Conservation (phyloP, 495 filamentous ascomycete genomes). For the Penicillium turbatum region DNA sequence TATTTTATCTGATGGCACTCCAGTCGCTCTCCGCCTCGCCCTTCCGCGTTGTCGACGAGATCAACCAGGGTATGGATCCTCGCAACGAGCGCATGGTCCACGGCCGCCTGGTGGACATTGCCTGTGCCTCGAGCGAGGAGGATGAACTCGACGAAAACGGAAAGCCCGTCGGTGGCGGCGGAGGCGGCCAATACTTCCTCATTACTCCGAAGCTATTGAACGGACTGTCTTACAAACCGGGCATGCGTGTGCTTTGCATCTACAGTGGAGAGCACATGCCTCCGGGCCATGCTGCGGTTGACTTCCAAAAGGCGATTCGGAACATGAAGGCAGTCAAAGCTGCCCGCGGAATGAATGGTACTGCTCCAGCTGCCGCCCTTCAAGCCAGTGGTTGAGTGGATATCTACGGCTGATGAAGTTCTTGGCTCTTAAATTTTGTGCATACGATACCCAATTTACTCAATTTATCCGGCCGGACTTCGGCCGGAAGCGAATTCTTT, state of each 20-base stretch:
- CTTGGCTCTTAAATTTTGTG: not conserved
- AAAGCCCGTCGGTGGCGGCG: conserved; percentile 26
- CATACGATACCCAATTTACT: conserved; percentile 10
- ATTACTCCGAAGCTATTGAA: conserved; percentile 96
- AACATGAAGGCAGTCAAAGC: conserved; percentile 28
- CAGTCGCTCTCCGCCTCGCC: conserved; percentile 90
- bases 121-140: conserved; percentile 49
- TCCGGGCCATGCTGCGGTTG: conserved; percentile 33
- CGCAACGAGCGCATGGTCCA: conserved; percentile 97
- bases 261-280: conserved; percentile 91
- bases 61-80: conserved; percentile 99
- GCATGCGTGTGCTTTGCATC: conserved; percentile 93
- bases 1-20: conserved; percentile 99
- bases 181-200: conserved; percentile 74
- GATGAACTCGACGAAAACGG: conserved; percentile 18
- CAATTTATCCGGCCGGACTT: not conserved
- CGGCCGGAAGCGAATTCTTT: not conserved
- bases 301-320: conserved; percentile 32
- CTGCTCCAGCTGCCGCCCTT: conserved; percentile 19
- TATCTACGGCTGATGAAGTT: conserved; percentile 24
- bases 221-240: conserved; percentile 75
- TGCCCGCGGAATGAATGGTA: conserved; percentile 6
- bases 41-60: conserved; percentile 99
- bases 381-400: conserved; percentile 16
- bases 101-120: conserved; percentile 92